phyloP scores from a whole-genome alignment of 2,329 filamentous ascomycete genomes.

The Fusarium albidum region DNA sequence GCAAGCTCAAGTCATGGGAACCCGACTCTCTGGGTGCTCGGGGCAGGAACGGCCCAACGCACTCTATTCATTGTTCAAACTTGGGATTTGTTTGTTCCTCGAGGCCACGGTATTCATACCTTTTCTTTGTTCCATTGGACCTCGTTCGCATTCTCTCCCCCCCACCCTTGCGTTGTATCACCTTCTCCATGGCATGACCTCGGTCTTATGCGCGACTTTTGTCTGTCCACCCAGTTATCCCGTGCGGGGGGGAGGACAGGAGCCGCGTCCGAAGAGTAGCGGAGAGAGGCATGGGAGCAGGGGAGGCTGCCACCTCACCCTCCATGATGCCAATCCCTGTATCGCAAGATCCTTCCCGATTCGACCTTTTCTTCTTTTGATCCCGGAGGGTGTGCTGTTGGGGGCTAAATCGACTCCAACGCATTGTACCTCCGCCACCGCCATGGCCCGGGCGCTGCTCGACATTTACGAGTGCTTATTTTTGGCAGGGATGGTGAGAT shows the following conservation, averaged over 20 bases:
- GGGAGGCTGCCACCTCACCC: slow-evolving; percentile 34
- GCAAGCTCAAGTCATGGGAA: background rate
- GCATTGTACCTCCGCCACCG: slow-evolving; percentile 17
- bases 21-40: slow-evolving; percentile 11
- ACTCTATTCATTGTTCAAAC: slow-evolving; percentile 4
- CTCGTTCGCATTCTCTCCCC: background rate
- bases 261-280: slow-evolving; percentile 26
- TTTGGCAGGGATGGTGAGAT: slow-evolving; percentile 33
- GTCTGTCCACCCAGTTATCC: slow-evolving; percentile 1
- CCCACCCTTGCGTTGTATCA: slow-evolving; percentile 12
- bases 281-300: slow-evolving; percentile 22
- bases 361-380: slow-evolving; percentile 17
- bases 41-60: slow-evolving; percentile 26
- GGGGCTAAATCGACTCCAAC: slow-evolving; percentile 29
- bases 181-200: slow-evolving; percentile 11
- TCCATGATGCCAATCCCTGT: slow-evolving; percentile 25
- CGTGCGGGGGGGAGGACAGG: slow-evolving; percentile 19
- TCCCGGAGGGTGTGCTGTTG: slow-evolving; percentile 26
- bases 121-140: slow-evolving; percentile 7
- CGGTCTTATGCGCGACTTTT: slow-evolving; percentile 39
- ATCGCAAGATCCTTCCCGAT: slow-evolving; percentile 21
- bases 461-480: slow-evolving; percentile 31
- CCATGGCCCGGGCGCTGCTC: slow-evolving; percentile 5
- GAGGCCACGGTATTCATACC: background rate
- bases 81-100: slow-evolving; percentile 24